Evolutionary conservation across 768 basidiomycete species (phyloP), one percentile per base, ranked within the genome.

Genomic region (Multifurca ochricompacta): DNA sequence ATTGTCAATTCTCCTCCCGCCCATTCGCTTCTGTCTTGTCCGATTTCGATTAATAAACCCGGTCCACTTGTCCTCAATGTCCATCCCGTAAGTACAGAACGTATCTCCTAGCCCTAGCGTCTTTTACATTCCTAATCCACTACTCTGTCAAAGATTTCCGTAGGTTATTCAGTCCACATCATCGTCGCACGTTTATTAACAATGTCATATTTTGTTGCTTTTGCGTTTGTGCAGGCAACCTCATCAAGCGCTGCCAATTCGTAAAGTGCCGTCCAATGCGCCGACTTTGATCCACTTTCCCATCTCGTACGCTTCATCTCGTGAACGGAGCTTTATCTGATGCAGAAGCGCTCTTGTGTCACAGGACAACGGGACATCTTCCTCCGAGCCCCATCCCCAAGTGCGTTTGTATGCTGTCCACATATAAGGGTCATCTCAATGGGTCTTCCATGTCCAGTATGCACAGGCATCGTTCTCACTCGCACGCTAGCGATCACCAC

Each of bases 131-230:
- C 11, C 39, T 42, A 31, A 51, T 56, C 6, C 18, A 25, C 30
- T 1, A 16, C 14, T 30, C 23, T 6, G 5, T 46, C 27, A 13
- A 13, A 57, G 56, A 19, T 57, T 57, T 47, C 45, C 45, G 56
- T 57, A 31, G 42, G 56, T 42, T 10, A 21, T 45, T 11, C 35
- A 25, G 14, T 9, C 19, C 48, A 16, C n/a, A 23, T 19, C 11
- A 14, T 30, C 19, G n/a, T 13, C 19, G 9, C 4, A 5, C 16
- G 16, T 41, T 34, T 31, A 18, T 41, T 47, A 6, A 47, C n/a
- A 16, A 44, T 43, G 34, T 43, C 27, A 10, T 37, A 13, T 13
- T 49, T 27, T 45, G 31, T 36, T 31, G 5, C 16, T 39, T 18
- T 6, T 32, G 18, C 8, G n/a, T 6, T 31, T 34, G 8, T n/a